These are phyloP conservation scores for Thelephora terrestris DNA, from an alignment of 1,284 basidiomycete genomes.

Conservation along the genomic window DNA sequence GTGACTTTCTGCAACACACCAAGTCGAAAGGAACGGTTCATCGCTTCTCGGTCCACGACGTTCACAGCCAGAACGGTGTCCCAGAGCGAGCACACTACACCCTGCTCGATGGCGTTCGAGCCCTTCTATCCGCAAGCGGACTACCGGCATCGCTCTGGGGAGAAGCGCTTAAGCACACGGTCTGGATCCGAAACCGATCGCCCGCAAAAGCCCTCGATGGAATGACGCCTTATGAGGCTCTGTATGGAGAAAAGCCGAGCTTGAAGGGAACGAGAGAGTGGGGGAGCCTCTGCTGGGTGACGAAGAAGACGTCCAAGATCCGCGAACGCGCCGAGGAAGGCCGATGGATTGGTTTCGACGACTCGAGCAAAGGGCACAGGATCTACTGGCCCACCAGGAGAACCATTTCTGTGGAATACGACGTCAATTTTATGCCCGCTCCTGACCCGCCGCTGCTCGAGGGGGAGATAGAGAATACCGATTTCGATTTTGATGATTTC, in stretches of 20 bases:
- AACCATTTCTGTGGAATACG: conserved; percentile 22
- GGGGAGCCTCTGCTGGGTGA: background rate
- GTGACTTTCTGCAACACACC: conserved; percentile 18
- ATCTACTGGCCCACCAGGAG: conserved; percentile 26
- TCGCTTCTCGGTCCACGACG: conserved; percentile 25
- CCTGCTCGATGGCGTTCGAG: conserved; percentile 5
- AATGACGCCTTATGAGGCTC: conserved; percentile 7
- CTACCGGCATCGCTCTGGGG: conserved; percentile 7
- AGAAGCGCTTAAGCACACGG: conserved; percentile 4
- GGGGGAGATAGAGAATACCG: conserved; percentile 4
- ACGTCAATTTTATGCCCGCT: conserved; percentile 16
- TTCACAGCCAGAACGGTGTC: conserved; percentile 25
- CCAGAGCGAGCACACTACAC: conserved; percentile 25
- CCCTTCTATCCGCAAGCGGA: background rate
- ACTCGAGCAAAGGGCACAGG: conserved; percentile 19
- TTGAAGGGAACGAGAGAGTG: background rate
- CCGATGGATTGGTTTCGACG: conserved; percentile 22
- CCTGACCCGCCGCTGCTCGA: conserved; percentile 3
- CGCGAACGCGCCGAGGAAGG: conserved; percentile 16
- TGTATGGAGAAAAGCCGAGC: conserved; percentile 5
- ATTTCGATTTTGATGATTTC: background rate
- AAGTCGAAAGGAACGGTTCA: conserved; percentile 18
- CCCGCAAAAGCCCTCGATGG: conserved; percentile 7
- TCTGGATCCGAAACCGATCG: conserved; percentile 7
- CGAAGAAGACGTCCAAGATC: conserved; percentile 18